phyloP scores from a whole-genome alignment of 257 asterid genomes.

The Fraxinus cuspidata region DNA sequence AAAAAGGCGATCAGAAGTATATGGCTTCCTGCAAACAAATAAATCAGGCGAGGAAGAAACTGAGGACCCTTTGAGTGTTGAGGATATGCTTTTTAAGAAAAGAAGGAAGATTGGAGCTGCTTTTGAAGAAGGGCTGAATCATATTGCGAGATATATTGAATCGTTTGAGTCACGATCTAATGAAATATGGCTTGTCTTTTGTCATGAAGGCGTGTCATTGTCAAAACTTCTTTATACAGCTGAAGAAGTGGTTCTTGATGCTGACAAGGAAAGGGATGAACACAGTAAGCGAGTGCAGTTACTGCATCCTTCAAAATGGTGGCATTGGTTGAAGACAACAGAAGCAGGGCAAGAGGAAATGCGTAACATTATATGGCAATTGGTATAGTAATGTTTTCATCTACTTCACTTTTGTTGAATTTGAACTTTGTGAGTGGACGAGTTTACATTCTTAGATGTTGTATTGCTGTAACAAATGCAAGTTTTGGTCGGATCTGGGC shows the following conservation, averaged over 20 bases:
- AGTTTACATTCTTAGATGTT: slow-evolving; percentile 17
- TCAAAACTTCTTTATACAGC: slow-evolving; percentile 88
- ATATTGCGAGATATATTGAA: slow-evolving; percentile 94
- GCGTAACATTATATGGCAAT: slow-evolving; percentile 78
- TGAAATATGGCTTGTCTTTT: slow-evolving; percentile 97
- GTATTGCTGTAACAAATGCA: not conserved
- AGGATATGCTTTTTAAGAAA: slow-evolving; percentile 37
- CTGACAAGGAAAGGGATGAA: slow-evolving; percentile 53
- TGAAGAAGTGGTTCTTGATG: slow-evolving; percentile 62
- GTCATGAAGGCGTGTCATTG: slow-evolving; percentile 88
- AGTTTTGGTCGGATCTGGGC: not conserved
- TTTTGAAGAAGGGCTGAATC: slow-evolving; percentile 77
- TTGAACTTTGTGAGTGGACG: not conserved
- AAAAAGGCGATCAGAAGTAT: slow-evolving; percentile 32
- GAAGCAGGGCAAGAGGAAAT: slow-evolving; percentile 88
- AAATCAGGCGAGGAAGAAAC: slow-evolving; percentile 40
- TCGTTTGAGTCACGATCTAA: slow-evolving; percentile 89
- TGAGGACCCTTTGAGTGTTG: slow-evolving; percentile 39
- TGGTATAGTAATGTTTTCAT: slow-evolving; percentile 52
- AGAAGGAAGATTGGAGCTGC: slow-evolving; percentile 38
- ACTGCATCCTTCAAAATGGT: slow-evolving; percentile 96
- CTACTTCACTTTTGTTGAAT: slow-evolving; percentile 6
- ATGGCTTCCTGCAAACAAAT: slow-evolving; percentile 33
- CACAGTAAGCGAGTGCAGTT: slow-evolving; percentile 70
- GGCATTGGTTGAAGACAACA: slow-evolving; percentile 94